Evolutionary conservation across 2,329 filamentous ascomycete species (phyloP).

Genomic region (Aspergillus bombycis): DNA sequence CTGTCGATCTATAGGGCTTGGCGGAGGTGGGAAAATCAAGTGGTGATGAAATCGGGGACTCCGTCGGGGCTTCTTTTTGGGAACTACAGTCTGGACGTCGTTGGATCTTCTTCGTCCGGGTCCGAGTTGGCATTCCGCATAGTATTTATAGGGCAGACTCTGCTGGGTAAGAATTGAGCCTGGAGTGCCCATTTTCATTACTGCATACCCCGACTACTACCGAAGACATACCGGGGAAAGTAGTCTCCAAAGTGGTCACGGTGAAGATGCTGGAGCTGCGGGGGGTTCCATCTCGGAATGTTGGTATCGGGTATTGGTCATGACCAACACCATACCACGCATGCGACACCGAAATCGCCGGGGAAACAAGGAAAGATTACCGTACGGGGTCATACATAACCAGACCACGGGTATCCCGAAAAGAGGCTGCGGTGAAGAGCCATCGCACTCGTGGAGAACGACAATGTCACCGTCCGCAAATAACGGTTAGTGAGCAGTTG

Average conservation of each 20-base stretch:
- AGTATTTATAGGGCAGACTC: conserved; percentile 24
- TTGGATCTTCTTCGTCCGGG: neutral
- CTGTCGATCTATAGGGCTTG: conserved; percentile 1
- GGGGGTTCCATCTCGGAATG: conserved; percentile 18
- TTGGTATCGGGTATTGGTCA: conserved; percentile 10
- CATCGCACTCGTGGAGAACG: conserved; percentile 18
- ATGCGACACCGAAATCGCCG: neutral
- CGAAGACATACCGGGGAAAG: conserved; percentile 26
- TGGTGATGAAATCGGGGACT: neutral
- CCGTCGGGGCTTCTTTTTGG: neutral
- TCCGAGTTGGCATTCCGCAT: conserved; percentile 6
- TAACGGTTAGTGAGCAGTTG: conserved; percentile 9
- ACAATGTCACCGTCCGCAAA: conserved; percentile 17
- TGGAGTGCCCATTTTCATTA: conserved; percentile 8
- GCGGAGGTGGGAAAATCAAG: neutral
- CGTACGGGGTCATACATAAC: conserved; percentile 14
- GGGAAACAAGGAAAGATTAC: conserved; percentile 1
- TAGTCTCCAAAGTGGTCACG: conserved; percentile 28
- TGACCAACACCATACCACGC: conserved; percentile 1
- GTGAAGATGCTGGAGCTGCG: conserved; percentile 35
- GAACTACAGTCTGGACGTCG: neutral
- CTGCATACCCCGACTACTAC: conserved; percentile 19
- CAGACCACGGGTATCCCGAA: conserved; percentile 25
- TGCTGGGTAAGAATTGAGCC: conserved; percentile 27
- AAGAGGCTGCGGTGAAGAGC: conserved; percentile 40